Evolutionary conservation across 2,329 filamentous ascomycete genomes (phyloP), one percentile per base, ranked within the genome.

Genomic region (Fusarium anguioides): DNA sequence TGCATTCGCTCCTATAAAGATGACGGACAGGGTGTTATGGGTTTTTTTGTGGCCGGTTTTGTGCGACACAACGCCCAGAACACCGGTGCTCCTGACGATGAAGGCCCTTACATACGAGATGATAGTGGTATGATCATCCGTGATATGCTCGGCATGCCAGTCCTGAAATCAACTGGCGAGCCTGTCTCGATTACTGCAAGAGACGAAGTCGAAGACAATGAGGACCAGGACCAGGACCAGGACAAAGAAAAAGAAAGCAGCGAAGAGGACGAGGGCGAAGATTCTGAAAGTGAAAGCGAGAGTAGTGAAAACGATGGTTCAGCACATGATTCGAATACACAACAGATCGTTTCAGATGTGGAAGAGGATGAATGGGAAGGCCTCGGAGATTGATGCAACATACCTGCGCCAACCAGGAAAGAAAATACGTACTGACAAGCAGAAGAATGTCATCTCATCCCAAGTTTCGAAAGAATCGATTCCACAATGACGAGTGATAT

Each of bases 21-120:
- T 24, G 93, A 95, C 70, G 89, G 89, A 11, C 87, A 91, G 65
- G 93, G 94, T 0, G 92, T 94, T 1, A 97, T 97, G 87, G 95
- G 96, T 0, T 98, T 99, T 79, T 99, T 99, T 72, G 92, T 97
- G 20, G 93, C 89, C n/a, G 93, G 86, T 0, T 97, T 99, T 78
- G 85, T 93, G 5, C 75, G 77, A 37, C 57, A 62, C n/a, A 68
- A 40, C 10, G 59, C 36, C 37, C 60, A 66, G 31, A 74, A 72
- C 24, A 53, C 46, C 33, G 60, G 46, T 26, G 46, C 55, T 44
- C 59, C 40, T 12, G 63, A 52, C 39, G 69, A 66, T 4, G 76
- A 87, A 60, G 86, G 82, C 44, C 85, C 86, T 1, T 82, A 86
- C 48, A 77, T 85, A 51, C 78, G 86, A 64, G 87, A 86, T 69